Base-by-base conservation (phyloP, 2,329 filamentous ascomycete genomes). In the Nemania sp. region DNA sequence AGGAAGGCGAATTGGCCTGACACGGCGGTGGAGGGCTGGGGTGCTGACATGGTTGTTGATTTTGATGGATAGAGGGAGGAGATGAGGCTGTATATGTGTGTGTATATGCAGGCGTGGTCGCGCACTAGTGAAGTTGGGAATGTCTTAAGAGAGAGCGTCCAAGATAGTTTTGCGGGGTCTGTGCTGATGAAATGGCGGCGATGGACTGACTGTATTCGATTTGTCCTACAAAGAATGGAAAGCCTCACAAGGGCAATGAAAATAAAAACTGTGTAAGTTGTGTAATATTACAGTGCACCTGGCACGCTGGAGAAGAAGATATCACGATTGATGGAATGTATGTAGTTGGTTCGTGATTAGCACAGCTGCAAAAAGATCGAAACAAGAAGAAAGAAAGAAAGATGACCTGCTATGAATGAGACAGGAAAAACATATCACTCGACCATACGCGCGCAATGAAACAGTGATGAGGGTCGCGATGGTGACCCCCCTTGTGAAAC, bases 1-100 rank as follows among this genome's bases (percentile, higher is more conserved):
- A 85, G 78, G 75, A 78, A 85, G 68, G 78, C 79, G 67, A 84
- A 84, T 67, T 80, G 74, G 57, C 76, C 80, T 73, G 78, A 77
- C 61, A 62, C 65, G n/a, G n/a, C n/a, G n/a, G n/a, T 20, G 52
- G 46, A 52, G 54, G 49, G 31, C 46, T 24, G 42, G 45, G 56
- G 39, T 33, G 46, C 33, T 6, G 50, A 51, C 52, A 59, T 59
- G 43, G 24, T 46, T 52, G 37, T 45, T n/a, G 26, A 55, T 44
- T n/a, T n/a, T 19, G 22, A 36, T 33, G 22, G 15, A 28, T 36
- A 5, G 20, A 28, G 6, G 26, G 26, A 28, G 26, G 26, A 28
- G 6, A 28, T 28, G 11, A 12, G 26, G 26, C 12, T 6, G 26
- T 6, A 28, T 28, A 28, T 28, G 6, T 31, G 14, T 49, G 6